These are phyloP conservation scores for Saussurea involucrata DNA, from an alignment of 129 eudicot genomes.

Conservation along the genomic window DNA sequence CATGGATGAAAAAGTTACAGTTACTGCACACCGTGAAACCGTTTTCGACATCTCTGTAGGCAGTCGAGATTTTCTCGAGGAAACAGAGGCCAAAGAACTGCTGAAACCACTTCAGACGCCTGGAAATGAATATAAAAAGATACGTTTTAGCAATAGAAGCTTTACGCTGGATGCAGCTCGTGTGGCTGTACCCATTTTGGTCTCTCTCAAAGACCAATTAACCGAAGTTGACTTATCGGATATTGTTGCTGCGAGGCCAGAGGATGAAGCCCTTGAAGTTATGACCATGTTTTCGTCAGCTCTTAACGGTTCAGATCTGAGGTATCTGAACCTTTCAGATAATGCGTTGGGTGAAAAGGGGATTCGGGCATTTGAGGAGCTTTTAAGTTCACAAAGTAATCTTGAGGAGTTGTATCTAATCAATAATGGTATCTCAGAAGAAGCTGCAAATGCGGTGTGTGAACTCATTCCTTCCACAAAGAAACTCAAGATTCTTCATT, in stretches of 20 bases:
- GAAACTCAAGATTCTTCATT: constrained; percentile 45
- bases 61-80: constrained; percentile 37
- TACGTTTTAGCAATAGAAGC: constrained; percentile 66
- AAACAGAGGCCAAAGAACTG: constrained; percentile 44
- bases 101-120: constrained; percentile 41
- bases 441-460: constrained; percentile 56
- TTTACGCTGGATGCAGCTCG: constrained; percentile 56
- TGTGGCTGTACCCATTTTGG: constrained; percentile 47
- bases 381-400: constrained; percentile 50
- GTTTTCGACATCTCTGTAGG: constrained; percentile 69
- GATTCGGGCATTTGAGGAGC: constrained; percentile 49
- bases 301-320: constrained; percentile 42
- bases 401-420: constrained; percentile 63
- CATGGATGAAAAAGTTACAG: constrained; percentile 9
- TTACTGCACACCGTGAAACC: constrained; percentile 12
- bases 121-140: constrained; percentile 38
- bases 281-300: constrained; percentile 51
- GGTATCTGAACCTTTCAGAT: constrained; percentile 49
- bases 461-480: constrained; percentile 63
- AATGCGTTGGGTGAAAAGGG: constrained; percentile 78
- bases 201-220: constrained; percentile 43
- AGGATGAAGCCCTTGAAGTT: constrained; percentile 65
- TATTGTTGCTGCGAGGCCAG: constrained; percentile 61
- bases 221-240: constrained; percentile 63
- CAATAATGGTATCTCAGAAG: constrained; percentile 65